Base-by-base conservation (phyloP, 164 flowering plant species). In the Vitis labrusca region DNA sequence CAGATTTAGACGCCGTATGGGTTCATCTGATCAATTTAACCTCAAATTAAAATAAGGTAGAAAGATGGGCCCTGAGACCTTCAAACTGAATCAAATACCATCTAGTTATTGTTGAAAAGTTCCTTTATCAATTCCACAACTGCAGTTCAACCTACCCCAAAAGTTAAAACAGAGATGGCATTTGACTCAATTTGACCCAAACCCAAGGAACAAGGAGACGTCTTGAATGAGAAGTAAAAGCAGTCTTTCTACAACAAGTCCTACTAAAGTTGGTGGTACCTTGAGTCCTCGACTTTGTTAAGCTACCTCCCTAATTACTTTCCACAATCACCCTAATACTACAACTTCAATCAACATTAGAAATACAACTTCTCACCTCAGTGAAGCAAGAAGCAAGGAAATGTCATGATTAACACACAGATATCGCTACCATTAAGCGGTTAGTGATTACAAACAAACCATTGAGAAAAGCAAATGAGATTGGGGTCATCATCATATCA, bases 251-350 rank as follows among this genome's bases (percentile, higher is more conserved):
- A 67, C 76, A 71, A 52, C 67, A 60, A 74, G 52, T 59, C 37
- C 37, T 47, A 51, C 60, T 10, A 60, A 16, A 64, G 64, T 19
- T 50, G 65, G 54, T 54, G 32, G 57, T 58, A 15, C 8, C 13
- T 52, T 11, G 11, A 30, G 51, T 66, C 17, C 48, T 65, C 47
- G 13, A 19, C 60, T 58, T 71, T 66, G 71, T 67, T 71, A 68
- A 70, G 64, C 59, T 67, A 68, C 73, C 70, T 67, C 65, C 76
- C 76, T 66, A 78, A 73, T 73, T 74, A 83, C 77, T 81, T 84
- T 85, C 72, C 83, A 78, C 85, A 78, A 80, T 71, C 72, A 79
- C 89, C 44, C 87, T 84, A 86, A 29, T 65, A 71, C 85, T 80
- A 81, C 78, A 62, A 81, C 81, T 83, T 84, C 67, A 65, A 79